Conservation (phyloP, 495 filamentous ascomycete species). For the Chaetomium fimeti region DNA sequence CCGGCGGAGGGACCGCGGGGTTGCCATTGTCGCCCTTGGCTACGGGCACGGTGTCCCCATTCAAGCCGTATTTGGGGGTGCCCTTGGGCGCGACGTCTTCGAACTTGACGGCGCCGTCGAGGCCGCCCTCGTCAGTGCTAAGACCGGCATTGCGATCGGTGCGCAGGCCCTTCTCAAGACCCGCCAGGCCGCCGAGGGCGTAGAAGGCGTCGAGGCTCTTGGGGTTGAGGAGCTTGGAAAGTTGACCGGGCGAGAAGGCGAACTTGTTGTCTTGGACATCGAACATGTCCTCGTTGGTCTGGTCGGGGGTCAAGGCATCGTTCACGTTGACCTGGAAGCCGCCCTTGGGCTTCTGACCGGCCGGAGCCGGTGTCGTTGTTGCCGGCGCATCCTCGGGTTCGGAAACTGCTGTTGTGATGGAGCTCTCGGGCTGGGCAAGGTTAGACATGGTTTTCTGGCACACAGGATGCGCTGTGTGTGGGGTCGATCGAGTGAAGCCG, state of each 20-base stretch:
- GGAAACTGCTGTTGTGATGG: neutral
- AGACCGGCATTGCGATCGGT: constrained; percentile 63
- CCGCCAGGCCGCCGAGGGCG: constrained; percentile 62
- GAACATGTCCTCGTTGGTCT: constrained; percentile 58
- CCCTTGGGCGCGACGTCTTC: constrained; percentile 48
- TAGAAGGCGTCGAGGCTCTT: constrained; percentile 69
- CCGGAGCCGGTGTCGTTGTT: neutral
- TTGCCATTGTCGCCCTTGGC: constrained; percentile 23
- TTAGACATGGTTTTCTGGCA: constrained; percentile 7
- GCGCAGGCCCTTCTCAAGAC: constrained; percentile 64
- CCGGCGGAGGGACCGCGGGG: constrained; percentile 17
- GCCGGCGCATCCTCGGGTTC: neutral
- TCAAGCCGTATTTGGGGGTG: constrained; percentile 34
- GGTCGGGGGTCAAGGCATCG: constrained; percentile 17
- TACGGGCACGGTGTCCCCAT: constrained; percentile 30
- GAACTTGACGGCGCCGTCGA: constrained; percentile 60
- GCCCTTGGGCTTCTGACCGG: neutral
- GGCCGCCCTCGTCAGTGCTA: constrained; percentile 59
- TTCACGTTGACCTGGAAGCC: constrained; percentile 16
- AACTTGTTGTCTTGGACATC: constrained; percentile 61
- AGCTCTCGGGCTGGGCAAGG: constrained; percentile 14
- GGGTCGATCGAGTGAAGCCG: neutral
- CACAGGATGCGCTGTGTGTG: neutral
- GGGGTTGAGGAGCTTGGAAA: constrained; percentile 69
- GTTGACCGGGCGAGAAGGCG: constrained; percentile 65